Conservation (phyloP, 2,329 filamentous ascomycete genomes). For the Calycina marina region DNA sequence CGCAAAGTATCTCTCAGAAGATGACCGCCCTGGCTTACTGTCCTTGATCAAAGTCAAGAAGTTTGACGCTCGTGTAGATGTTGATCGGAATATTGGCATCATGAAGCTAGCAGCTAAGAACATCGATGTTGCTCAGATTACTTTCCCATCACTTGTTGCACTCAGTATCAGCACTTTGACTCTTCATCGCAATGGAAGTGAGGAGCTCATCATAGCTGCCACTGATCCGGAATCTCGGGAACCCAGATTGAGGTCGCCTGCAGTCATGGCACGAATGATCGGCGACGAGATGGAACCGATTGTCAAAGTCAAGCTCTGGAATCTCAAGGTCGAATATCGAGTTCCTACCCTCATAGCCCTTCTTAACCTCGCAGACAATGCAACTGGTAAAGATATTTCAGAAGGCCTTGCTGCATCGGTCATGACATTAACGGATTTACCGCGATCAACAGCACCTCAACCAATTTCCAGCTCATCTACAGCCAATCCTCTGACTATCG, state of each 20-base stretch:
- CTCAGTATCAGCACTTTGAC: conserved; percentile 53
- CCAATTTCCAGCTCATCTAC: conserved; percentile 4
- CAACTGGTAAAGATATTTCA: conserved; percentile 59
- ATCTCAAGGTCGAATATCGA: conserved; percentile 76
- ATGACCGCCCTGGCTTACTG: conserved; percentile 80
- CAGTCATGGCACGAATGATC: conserved; percentile 79
- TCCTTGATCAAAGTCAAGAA: conserved; percentile 55
- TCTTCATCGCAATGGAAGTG: conserved; percentile 47
- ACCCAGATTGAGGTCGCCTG: conserved; percentile 32
- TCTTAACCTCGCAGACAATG: conserved; percentile 52
- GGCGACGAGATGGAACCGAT: conserved; percentile 89
- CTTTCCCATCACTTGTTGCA: conserved; percentile 68
- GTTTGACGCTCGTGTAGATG: conserved; percentile 42
- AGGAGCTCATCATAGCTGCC: conserved; percentile 53
- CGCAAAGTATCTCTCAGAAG: conserved; percentile 87
- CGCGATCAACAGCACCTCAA: conserved; percentile 28
- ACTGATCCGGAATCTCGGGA: conserved; percentile 18
- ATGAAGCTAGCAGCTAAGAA: conserved; percentile 43
- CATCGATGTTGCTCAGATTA: conserved; percentile 66
- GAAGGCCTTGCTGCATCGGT: conserved; percentile 66
- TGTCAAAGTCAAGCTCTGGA: conserved; percentile 75
- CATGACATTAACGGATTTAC: conserved; percentile 55
- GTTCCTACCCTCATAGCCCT: conserved; percentile 72
- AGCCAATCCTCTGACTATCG: conserved; percentile 41
- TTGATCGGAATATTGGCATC: conserved; percentile 55